Evolutionary conservation across 495 filamentous ascomycete genomes (phyloP), one percentile per base, ranked within the genome.

Genomic region (Penicillium desertorum): DNA sequence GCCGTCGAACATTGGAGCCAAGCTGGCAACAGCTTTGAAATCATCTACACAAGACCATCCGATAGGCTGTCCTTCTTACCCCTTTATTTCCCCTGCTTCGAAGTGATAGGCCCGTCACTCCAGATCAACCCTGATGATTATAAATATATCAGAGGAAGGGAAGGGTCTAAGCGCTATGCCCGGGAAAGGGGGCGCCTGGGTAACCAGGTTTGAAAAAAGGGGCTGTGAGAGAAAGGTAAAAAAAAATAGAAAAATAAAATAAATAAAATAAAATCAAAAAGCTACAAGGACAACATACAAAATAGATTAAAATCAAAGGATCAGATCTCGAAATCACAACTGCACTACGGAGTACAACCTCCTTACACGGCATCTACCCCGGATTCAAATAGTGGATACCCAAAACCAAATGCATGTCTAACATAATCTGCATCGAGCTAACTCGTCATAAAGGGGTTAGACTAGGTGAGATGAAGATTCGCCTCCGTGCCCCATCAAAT

Each of bases 401-500:
- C 8, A 2, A 1, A 16, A n/a, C 14, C 5, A 29, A 19, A 19
- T 47, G 45, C 45, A 47, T 34, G 29, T 17, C 50, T 29, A 29
- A 22, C 25, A 41, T 22, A 51, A 6, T 30, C 9, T 25, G 22
- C 49, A 27, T 19, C 6, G 36, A 29, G 22, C 50, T 42, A 53
- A 22, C 11, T 50, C 19, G 12, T 39, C 2, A 25, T 5, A 42
- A 55, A 23, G 29, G 19, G 30, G 27, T 27, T 42, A 52, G 37
- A 43, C 42, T 29, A 37, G 32, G 7, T n/a, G 4, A 23, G 17
- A 45, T 30, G 39, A 30, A 29, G 20, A 58, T 56, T 60, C 39
- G 61, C 51, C 46, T 45, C 42, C 53, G 34, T 22, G 51, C 58
- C 59, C 62, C 62, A 58, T 64, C 25, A 56, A 64, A 62, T 47